A percentile compares a stretch with the other conserved stretches of the same genome.
Evolutionary conservation across 192 early-diverging fungal genomes (phyloP).

Genomic region (Physocladia obscura): DNA sequence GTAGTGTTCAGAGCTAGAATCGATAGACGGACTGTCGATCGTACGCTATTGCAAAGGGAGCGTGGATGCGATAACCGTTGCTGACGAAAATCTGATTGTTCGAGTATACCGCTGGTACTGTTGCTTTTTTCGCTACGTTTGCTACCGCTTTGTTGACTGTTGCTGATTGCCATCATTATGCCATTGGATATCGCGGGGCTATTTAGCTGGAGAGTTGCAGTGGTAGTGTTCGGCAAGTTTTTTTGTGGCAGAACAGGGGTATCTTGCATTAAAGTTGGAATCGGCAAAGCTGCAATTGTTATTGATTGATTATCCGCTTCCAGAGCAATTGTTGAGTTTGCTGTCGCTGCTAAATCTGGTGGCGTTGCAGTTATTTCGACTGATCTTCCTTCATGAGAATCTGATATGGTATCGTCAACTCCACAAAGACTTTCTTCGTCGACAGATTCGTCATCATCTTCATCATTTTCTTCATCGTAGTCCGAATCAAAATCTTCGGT

Average conservation of each 20-base stretch:
- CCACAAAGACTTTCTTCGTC: too few species aligned
- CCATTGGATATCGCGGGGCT: too few species aligned
- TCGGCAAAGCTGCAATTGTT: not conserved
- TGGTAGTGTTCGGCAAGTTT: too few species aligned
- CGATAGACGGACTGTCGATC: slow-evolving; percentile 15
- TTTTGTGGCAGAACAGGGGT: too few species aligned
- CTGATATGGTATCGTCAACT: too few species aligned
- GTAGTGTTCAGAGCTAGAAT: slow-evolving; percentile 14
- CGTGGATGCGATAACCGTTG: slow-evolving; percentile 6
- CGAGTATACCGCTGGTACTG: too few species aligned
- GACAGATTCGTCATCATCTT: not conserved
- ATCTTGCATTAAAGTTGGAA: too few species aligned
- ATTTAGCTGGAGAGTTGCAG: too few species aligned
- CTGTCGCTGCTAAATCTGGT: not conserved
- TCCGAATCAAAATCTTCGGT: slow-evolving; percentile 14
- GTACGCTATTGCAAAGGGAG: slow-evolving; percentile 1
- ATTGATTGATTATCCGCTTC: not conserved
- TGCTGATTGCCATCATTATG: too few species aligned
- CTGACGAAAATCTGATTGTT: slow-evolving; percentile 12
- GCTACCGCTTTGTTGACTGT: too few species aligned
- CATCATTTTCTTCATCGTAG: not conserved
- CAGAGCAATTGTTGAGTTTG: not conserved
- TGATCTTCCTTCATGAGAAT: too few species aligned
- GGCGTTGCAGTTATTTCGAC: not conserved
- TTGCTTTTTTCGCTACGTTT: too few species aligned